Percentiles rank a stretch among this genome's conserved stretches.
Conservation (phyloP, 176 grass and related monocot genomes). For the Thinopyrum elongatum region DNA sequence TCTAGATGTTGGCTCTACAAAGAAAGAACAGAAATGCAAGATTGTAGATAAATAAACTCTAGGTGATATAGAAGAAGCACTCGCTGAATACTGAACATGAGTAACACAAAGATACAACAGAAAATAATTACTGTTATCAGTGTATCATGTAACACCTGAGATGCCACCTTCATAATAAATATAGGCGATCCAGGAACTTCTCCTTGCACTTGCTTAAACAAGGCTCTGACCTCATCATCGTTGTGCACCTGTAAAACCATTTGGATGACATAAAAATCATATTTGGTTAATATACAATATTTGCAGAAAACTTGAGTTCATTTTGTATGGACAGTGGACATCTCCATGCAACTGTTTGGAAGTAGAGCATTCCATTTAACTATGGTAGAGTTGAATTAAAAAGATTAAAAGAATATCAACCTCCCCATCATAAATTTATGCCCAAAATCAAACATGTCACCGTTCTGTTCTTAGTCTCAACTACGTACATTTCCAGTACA, state of each 20-base stretch:
- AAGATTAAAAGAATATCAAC: slow-evolving; percentile 30
- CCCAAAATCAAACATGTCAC: too few species aligned
- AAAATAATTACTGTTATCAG: background rate
- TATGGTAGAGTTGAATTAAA: slow-evolving; percentile 38
- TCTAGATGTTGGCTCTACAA: slow-evolving; percentile 90
- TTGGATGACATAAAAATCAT: slow-evolving; percentile 27
- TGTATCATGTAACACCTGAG: slow-evolving; percentile 55
- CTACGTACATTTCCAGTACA: too few species aligned
- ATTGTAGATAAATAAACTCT: slow-evolving; percentile 22
- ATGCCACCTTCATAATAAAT: slow-evolving; percentile 99
- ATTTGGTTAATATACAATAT: background rate
- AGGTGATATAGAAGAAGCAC: slow-evolving; percentile 3
- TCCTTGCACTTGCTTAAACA: slow-evolving; percentile 99
- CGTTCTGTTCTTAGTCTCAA: too few species aligned
- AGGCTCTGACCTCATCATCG: slow-evolving; percentile 88
- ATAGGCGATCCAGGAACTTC: slow-evolving; percentile 99
- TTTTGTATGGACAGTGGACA: slow-evolving; percentile 13
- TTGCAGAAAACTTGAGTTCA: background rate
- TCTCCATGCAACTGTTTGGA: background rate
- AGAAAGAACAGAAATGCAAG: slow-evolving; percentile 25
- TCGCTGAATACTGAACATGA: slow-evolving; percentile 17
- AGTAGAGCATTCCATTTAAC: background rate
- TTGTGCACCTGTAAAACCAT: slow-evolving; percentile 78
- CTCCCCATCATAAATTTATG: slow-evolving; percentile 73
- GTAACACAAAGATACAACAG: background rate